phyloP scores from a whole-genome alignment of 441 rosid species.

The Adansonia madagascariensis region DNA sequence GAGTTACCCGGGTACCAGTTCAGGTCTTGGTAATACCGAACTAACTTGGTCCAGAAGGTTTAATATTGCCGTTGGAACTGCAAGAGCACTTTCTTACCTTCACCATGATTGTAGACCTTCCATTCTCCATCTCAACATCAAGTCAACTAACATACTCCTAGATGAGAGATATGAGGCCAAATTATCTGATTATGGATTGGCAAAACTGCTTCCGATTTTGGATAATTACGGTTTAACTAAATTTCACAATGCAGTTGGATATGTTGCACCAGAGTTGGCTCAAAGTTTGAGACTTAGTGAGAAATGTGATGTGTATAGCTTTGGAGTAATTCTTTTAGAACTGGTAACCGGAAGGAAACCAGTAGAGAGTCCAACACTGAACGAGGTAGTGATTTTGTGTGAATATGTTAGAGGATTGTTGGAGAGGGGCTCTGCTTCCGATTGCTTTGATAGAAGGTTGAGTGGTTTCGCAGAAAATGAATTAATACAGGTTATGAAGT shows the following conservation, averaged over 20 bases:
- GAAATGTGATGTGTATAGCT: constrained; percentile 88
- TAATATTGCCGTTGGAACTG: constrained; percentile 84
- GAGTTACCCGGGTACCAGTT: constrained; percentile 62
- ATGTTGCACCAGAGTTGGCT: constrained; percentile 92
- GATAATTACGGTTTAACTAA: constrained; percentile 71
- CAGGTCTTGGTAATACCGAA: constrained; percentile 63
- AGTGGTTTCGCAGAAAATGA: constrained; percentile 82
- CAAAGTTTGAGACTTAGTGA: constrained; percentile 78
- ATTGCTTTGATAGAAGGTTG: constrained; percentile 76
- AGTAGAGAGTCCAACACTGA: constrained; percentile 65
- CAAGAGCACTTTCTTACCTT: constrained; percentile 85
- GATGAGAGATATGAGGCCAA: constrained; percentile 74
- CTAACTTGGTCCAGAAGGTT: constrained; percentile 82
- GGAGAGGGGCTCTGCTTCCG: constrained; percentile 81
- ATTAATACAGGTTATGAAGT: constrained; percentile 91
- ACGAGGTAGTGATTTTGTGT: constrained; percentile 72
- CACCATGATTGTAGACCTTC: constrained; percentile 90
- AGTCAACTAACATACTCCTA: constrained; percentile 82
- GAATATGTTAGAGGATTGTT: constrained; percentile 76
- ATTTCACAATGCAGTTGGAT: constrained; percentile 85
- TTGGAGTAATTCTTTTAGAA: constrained; percentile 89
- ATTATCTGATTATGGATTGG: constrained; percentile 85
- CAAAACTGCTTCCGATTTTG: constrained; percentile 76
- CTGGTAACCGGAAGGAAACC: constrained; percentile 88
- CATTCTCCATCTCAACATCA: constrained; percentile 87